Base-by-base conservation (phyloP, 495 filamentous ascomycete species). In the Chlorociboria aeruginascens region DNA sequence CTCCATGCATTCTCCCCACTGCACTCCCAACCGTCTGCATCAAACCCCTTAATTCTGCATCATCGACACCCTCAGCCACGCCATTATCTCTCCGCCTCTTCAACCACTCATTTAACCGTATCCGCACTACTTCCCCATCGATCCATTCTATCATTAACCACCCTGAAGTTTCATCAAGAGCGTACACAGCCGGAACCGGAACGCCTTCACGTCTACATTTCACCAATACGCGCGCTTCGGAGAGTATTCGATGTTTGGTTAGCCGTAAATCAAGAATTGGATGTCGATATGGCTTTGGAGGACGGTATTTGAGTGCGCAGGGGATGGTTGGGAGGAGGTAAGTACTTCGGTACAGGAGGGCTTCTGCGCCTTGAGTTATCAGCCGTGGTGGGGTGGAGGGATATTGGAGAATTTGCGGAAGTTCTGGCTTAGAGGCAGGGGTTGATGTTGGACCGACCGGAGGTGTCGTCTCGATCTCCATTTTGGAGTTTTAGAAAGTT, bases 71-170 rank as follows among this genome's bases (percentile, higher is more conserved):
- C 30, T 59, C 41, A 10, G 34, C 45, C 6, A 49, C 34, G 0
- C 43, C 48, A 31, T 20, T 46, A 41, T 50, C 40, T 45, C 37
- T 50, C 43, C 45, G 43, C 39, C 33, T 54, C 53, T 64, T 56
- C 43, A 83, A 70, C 76, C 78, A 82, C 52, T 64, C 63, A 63
- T 85, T 83, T 29, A 96, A 68, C 3, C 75, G 70, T 39, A 74
- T 71, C 52, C 82, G 71, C 20, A 89, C 73, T 17, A 80, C 81
- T 8, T 59, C 59, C n/a, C 89, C 89, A 9, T 77, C 76, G 12
- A 96, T 73, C 85, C 86, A 98, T 67, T 96, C 92, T 74, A 92
- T 81, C 65, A 84, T 73, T 63, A 96, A 62, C 86, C 89, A 94
- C 82, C 89, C 93, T 4, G 86, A 86, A 33, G 61, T 62, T 40